Percentiles rank a stretch among this genome's conserved stretches.
Conservation (phyloP, 2,329 filamentous ascomycete species). For the Diaporthe humulicola region DNA sequence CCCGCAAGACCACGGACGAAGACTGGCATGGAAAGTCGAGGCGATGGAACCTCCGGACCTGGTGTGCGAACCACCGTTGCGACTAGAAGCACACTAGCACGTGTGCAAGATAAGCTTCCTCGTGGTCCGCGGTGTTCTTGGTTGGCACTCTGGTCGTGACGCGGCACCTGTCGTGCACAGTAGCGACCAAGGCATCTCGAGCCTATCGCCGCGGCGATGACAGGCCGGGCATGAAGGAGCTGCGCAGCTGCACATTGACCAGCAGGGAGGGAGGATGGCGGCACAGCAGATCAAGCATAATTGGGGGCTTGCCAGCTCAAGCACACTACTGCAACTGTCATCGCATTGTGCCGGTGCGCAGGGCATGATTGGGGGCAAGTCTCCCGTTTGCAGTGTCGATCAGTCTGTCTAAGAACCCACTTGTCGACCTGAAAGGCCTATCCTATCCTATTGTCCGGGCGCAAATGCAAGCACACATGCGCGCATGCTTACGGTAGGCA, state of each 20-base stretch:
- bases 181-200: background rate
- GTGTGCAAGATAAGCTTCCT: conserved; percentile 25
- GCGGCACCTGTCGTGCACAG: too few species aligned
- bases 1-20: background rate
- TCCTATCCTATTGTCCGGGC: conserved; percentile 4
- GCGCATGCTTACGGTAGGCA: background rate
- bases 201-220: background rate
- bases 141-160: background rate
- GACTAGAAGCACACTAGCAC: conserved; percentile 25
- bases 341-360: conserved; percentile 12
- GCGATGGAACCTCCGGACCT: background rate
- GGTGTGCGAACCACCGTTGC: conserved; percentile 29
- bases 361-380: conserved; percentile 25
- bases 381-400: conserved; percentile 32
- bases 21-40: background rate
- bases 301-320: conserved; percentile 10
- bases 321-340: conserved; percentile 17
- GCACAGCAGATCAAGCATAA: conserved; percentile 1
- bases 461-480: conserved; percentile 11
- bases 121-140: conserved; percentile 14
- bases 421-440: background rate
- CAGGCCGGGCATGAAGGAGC: background rate
- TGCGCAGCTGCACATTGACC: background rate
- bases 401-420: background rate
- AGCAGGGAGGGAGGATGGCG: background rate